phyloP scores from a whole-genome alignment of 345 rosid genomes.

The Reutealis trisperma region DNA sequence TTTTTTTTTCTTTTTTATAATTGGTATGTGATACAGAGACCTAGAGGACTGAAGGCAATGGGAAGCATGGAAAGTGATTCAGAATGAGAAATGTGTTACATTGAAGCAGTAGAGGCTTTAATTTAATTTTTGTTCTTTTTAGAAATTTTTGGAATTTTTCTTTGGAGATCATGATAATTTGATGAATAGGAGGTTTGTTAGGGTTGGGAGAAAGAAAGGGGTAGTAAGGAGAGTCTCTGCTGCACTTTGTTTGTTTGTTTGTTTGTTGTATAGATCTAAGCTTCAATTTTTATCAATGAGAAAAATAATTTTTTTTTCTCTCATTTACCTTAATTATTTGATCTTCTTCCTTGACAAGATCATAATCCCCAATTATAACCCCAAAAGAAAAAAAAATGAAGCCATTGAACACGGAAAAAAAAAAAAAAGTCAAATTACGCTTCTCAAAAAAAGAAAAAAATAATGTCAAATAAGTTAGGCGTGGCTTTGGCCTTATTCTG shows the following conservation, averaged over 20 bases:
- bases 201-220: neutral
- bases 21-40: constrained; percentile 51
- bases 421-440: neutral
- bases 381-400: too few species aligned
- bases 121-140: constrained; percentile 3
- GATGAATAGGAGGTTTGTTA: constrained; percentile 19
- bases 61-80: constrained; percentile 75
- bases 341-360: too few species aligned
- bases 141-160: constrained; percentile 19
- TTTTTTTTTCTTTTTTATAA: neutral
- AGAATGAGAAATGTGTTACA: constrained; percentile 32
- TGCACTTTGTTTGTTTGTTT: constrained; percentile 1
- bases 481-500: neutral
- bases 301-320: constrained; percentile 9
- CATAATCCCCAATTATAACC: neutral
- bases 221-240: constrained; percentile 14
- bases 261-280: constrained; percentile 34
- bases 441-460: too few species aligned
- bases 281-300: constrained; percentile 28
- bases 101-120: constrained; percentile 25
- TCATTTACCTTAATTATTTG: neutral
- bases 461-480: constrained; percentile 2
- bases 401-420: too few species aligned
- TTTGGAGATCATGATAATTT: constrained; percentile 14
- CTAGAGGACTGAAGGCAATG: constrained; percentile 77